Evolutionary conservation across 176 grass and related monocot genomes (phyloP).

Genomic region (Musa troglodytarum): DNA sequence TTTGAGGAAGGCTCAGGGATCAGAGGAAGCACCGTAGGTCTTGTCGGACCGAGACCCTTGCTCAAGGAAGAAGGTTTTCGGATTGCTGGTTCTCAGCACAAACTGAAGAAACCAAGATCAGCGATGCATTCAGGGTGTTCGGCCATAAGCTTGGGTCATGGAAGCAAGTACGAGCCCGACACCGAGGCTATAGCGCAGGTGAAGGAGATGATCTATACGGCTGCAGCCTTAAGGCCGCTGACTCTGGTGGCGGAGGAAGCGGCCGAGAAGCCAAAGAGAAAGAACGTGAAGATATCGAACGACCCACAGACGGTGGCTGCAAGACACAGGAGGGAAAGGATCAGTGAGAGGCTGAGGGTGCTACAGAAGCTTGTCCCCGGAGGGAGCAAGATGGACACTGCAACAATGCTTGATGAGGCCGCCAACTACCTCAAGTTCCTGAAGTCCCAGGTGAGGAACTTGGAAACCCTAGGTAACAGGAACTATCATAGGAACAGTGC

Average conservation of each 20-base stretch:
- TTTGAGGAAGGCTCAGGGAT: background rate
- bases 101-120: background rate
- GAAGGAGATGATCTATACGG: conserved; percentile 15
- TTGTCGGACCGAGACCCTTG: background rate
- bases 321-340: conserved; percentile 5
- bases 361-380: conserved; percentile 12
- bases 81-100: background rate
- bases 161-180: conserved; percentile 3
- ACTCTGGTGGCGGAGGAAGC: background rate
- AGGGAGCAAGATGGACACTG: conserved; percentile 9
- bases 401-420: conserved; percentile 12
- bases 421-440: conserved; percentile 18
- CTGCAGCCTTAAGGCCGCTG: conserved; percentile 9
- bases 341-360: conserved; percentile 10
- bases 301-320: conserved; percentile 17
- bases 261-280: conserved; percentile 5
- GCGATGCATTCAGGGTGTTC: no score
- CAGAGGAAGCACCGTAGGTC: background rate
- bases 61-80: background rate
- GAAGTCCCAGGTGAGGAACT: conserved; percentile 13
- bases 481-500: background rate
- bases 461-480: conserved; percentile 2
- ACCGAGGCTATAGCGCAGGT: conserved; percentile 5
- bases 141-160: background rate
- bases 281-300: conserved; percentile 18